These are phyloP conservation scores for Pseudodiploospora longispora DNA, from an alignment of 2,329 filamentous ascomycete species.

Conservation along the genomic window DNA sequence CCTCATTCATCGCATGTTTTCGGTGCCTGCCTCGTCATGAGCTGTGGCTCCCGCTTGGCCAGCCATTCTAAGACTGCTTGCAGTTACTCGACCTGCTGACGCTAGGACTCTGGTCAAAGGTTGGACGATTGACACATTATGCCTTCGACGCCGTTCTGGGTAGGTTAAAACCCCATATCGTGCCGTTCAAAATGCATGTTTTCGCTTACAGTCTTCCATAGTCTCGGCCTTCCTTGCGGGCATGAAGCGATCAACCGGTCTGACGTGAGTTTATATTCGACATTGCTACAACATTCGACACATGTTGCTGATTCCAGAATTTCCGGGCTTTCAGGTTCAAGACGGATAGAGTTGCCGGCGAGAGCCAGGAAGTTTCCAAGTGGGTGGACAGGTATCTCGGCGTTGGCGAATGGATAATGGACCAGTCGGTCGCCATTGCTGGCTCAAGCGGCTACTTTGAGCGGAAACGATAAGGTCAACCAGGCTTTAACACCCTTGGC, in stretches of 20 bases:
- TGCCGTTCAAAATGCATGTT: conserved; percentile 3
- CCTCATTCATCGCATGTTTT: conserved; percentile 2
- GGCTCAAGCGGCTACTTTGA: conserved; percentile 87
- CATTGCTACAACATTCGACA: conserved; percentile 1
- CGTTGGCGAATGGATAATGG: conserved; percentile 96
- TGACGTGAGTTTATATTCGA: conserved; percentile 67
- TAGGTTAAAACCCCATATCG: conserved; percentile 37
- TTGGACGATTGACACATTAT: conserved; percentile 89
- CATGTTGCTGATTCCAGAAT: background rate
- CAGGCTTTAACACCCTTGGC: background rate
- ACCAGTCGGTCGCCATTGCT: conserved; percentile 88
- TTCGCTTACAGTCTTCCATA: conserved; percentile 24
- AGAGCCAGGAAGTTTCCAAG: conserved; percentile 73
- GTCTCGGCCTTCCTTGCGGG: conserved; percentile 95
- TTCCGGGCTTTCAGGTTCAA: conserved; percentile 60
- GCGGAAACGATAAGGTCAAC: conserved; percentile 60
- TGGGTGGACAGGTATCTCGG: conserved; percentile 94
- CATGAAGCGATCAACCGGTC: conserved; percentile 92
- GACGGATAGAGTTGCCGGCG: conserved; percentile 69
- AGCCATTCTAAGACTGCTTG: conserved; percentile 27
- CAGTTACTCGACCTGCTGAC: conserved; percentile 61
- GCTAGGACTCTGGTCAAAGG: conserved; percentile 65
- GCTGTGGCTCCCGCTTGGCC: conserved; percentile 16
- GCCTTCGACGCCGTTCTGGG: conserved; percentile 90
- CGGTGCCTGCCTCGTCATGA: conserved; percentile 3